phyloP scores from a whole-genome alignment of 2,329 filamentous ascomycete species.

The Pseudogymnoascus sp. region DNA sequence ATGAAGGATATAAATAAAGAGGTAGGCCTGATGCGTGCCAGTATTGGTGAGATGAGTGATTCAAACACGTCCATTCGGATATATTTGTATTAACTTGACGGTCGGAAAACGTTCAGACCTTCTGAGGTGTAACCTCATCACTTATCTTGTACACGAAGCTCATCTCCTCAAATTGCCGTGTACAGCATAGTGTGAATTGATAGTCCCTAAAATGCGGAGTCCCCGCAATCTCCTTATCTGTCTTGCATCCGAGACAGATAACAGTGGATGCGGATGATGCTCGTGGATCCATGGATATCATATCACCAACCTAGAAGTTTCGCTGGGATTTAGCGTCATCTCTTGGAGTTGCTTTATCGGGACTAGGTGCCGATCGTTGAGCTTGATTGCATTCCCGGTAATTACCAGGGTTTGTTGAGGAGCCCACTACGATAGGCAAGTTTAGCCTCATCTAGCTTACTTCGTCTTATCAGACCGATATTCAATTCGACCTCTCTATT shows the following conservation, averaged over 20 bases:
- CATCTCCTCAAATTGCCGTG: neutral
- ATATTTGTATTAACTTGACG: neutral
- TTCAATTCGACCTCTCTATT: neutral
- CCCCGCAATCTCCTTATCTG: slow-evolving; percentile 1
- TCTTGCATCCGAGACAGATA: neutral
- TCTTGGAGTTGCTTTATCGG: neutral
- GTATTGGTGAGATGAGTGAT: neutral
- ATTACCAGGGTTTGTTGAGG: neutral
- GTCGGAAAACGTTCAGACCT: neutral
- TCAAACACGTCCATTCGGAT: neutral
- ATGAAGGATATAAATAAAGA: neutral
- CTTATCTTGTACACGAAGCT: neutral
- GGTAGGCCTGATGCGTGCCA: neutral
- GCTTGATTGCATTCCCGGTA: too few relatives aligned
- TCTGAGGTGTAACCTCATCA: neutral
- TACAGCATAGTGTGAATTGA: neutral
- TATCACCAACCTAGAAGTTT: neutral
- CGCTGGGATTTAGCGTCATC: neutral
- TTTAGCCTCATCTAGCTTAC: neutral
- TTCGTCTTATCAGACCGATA: neutral
- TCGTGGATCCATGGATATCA: neutral
- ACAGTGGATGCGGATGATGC: neutral
- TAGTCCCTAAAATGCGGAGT: neutral
- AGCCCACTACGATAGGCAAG: neutral
- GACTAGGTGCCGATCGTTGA: neutral